Evolutionary conservation across 306 rosid species (phyloP), one percentile per base, ranked within the genome.

Genomic region (Albizia julibrissin): DNA sequence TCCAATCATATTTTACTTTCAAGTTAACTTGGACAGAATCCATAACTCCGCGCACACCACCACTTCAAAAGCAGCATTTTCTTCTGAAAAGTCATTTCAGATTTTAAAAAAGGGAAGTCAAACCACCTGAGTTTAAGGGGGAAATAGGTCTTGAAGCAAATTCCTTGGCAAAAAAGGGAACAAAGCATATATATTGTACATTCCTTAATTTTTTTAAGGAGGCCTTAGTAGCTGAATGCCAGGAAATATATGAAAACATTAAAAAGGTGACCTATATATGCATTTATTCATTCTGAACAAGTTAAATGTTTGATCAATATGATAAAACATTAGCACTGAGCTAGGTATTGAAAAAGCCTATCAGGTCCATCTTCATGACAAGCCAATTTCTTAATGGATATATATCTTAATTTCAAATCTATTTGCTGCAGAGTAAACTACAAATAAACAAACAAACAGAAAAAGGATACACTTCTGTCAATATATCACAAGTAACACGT

Each of bases 21-120:
- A 11, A 50, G 44, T 59, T 42, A 76, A 79, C 11, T 44, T 8
- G 67, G 61, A 81, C 67, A 31, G 84, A 49, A 81, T 52, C 71
- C 22, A 66, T 33, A 18, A 2, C 31, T 24, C 33, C 67, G 26
- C 10, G 7, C 3, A 33, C 22, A 66, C 33, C 13, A 66, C 22
- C 54, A 65, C 52, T 46, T 22, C 12, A 66, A 66, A 24, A 31
- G 22, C 22, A 11, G 33, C 34, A 24, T 10, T 61, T 61, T 61
- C 66, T 22, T 22, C 66, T 59, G 31, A 59, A 1, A 22, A 59
- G 66, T 22, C 66, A 59, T 0, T 59, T 22, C 5, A 10, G 31
- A 22, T 59, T 59, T 59, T 59, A 22, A 59, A 19, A 50, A 4
- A 33, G 16, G 6, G 5, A 66, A 33, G 24, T 6, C 16, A 15